Evolutionary conservation across 352 stramenopile species (phyloP), one percentile per base, ranked within the genome.

Genomic region (Pythium dissimile): DNA sequence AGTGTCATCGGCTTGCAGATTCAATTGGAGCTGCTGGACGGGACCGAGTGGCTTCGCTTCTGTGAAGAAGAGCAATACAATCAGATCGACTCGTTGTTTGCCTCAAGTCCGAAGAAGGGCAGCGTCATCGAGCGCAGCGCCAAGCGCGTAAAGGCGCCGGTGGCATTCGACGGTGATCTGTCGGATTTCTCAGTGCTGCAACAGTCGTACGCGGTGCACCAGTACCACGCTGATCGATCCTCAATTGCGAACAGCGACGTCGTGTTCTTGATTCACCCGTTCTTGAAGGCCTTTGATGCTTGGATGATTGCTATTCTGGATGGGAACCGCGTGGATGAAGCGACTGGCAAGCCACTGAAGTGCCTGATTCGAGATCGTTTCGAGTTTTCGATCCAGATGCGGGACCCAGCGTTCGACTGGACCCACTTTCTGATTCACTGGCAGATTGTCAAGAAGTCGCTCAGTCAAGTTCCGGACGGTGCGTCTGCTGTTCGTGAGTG

Each of bases 371-470:
- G 79, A 23, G 69, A 88, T 43, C 79, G 83, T 13, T 90, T 83
- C 48, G 83, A 92, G 59, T 85, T 92, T 45, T 89, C 83, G 0
- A 87, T 89, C 43, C 83, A 92, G 39, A 56, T 92, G 50, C 78
- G 75, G 37, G 62, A 73, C 13, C 16, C 45, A 8, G 45, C 57
- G 0, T 76, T 93, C 15, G 81, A 92, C 41, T 93, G 81, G 84
- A 89, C 79, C 7, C 81, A 86, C 47, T 93, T 93, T 34, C 61
- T 93, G 5, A 88, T 93, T 32, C 82, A 91, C 41, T 93, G 84
- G 84, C 80, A 90, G 30, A 86, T 83, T 64, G 58, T 84, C 1
- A 82, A 78, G 27, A 93, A 93, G 55, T 80, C 80, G 7, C 49
- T 92, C 8, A 28, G 68, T 8, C 26, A 48, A 13, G 39, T 60